Conservation (phyloP, 257 asterid species). For the Fraxinus anomala region DNA sequence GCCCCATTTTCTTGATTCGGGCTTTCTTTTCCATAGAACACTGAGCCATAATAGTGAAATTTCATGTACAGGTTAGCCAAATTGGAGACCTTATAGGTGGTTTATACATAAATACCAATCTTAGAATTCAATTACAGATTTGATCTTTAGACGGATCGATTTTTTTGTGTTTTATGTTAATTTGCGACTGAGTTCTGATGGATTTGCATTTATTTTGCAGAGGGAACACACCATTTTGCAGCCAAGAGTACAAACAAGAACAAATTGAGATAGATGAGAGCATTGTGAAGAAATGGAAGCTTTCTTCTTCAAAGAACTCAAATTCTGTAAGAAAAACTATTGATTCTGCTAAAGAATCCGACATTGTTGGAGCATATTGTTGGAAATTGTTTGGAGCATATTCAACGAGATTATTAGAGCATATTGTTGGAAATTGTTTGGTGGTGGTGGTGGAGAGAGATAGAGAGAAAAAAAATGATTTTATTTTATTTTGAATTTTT, state of each 20-base stretch:
- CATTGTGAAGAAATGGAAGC: slow-evolving; percentile 41
- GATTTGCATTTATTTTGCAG: slow-evolving; percentile 31
- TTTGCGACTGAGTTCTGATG: neutral
- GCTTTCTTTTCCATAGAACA: slow-evolving; percentile 46
- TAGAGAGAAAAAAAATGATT: no score
- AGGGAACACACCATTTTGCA: slow-evolving; percentile 65
- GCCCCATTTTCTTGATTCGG: slow-evolving; percentile 59
- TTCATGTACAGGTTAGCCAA: slow-evolving; percentile 68
- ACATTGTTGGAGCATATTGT: neutral
- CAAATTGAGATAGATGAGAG: slow-evolving; percentile 61
- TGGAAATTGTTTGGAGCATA: no score
- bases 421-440: no score
- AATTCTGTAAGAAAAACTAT: slow-evolving; percentile 46
- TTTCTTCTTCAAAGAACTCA: slow-evolving; percentile 54
- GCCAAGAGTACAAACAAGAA: slow-evolving; percentile 65
- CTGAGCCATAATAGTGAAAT: slow-evolving; percentile 52
- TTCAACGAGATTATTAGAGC: no score
- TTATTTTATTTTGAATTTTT: no score
- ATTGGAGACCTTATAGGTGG: neutral
- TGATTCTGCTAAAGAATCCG: slow-evolving; percentile 44
- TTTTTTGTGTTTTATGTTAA: no score
- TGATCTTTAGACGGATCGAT: no score
- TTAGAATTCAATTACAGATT: no score
- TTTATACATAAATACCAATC: no score
- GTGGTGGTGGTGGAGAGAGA: no score